Evolutionary conservation across 2,329 filamentous ascomycete species (phyloP), one percentile per base, ranked within the genome.

Genomic region (Aspergillus ustus): DNA sequence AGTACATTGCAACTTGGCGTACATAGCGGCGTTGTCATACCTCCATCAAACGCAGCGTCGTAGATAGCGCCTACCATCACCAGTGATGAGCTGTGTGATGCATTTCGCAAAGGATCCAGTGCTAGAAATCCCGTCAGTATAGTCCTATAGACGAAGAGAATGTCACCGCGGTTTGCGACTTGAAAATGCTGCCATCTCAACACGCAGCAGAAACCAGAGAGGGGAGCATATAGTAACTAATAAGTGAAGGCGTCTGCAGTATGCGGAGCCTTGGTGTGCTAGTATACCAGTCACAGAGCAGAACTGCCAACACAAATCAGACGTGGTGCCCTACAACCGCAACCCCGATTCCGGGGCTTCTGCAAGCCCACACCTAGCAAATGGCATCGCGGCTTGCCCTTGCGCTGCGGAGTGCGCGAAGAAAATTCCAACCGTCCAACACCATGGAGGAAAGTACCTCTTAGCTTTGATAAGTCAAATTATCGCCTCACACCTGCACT

Each of bases 271-370:
- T 22, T 19, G 25, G 9, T 22, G 31, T 46, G 43, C 43, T 54
- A 50, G 48, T 51, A 48, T 50, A 51, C 17, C 9, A 57, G 40
- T 49, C 45, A 57, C 28, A 57, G 29, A 57, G 44, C 29, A 49
- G 15, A n/a, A 50, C 28, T 64, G 64, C 64, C 64, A 65, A 53
- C 64, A 52, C 63, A 66, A 61, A 49, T 37, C 53, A 51, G 48
- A 68, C 66, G 65, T 68, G 66, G 66, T 67, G 20, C 65, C 65
- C 19, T 64, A 67, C 61, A 66, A 63, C 29, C 45, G 44, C 54
- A 44, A 15, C 51, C 8, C 50, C 31, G 22, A 44, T 25, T 45
- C 40, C 29, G 40, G 31, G 49, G 46, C 53, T 34, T 37, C 54
- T 66, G 62, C 55, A 59, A 54, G 57, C 45, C 13, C 43, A 52